Base-by-base conservation (phyloP, 1,284 basidiomycete species). In the Bjerkandera adusta region DNA sequence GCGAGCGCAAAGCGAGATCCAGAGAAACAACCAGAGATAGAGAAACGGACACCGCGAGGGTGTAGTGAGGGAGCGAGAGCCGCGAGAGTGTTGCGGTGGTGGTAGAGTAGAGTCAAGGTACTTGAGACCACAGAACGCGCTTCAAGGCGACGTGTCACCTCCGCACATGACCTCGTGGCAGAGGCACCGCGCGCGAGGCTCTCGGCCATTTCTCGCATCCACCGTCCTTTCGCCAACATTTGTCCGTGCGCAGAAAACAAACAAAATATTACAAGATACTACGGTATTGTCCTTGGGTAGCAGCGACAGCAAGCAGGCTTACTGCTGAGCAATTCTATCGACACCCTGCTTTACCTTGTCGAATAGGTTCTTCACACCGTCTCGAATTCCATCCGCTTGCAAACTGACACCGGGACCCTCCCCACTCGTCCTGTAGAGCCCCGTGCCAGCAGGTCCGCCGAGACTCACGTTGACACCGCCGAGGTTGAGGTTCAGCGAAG, bases 401-500 rank as follows among this genome's bases (percentile, higher is more conserved):
- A 95, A 40, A 46, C 58, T 63, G 29, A 64, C 78, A 11, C 81
- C 80, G 18, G 85, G 77, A 29, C 77, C 77, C 57, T 86, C 89
- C 10, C 77, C 80, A 55, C 80, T 83, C 30, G 81, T 80, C 55
- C 92, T 73, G 66, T 92, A 96, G 24, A 96, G 79, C 1, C 92
- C 92, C 0, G 86, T 81, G 7, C 85, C 87, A 25, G 76, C 80
- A 8, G 85, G 68, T 3, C 92, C 92, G n/a, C 92, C 93, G 4
- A 97, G 77, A 54, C 85, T 92, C 36, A 97, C 82, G 60, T 92
- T 93, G 49, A 97, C 89, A 0, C 89, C 89, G 5, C 92, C 94
- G 22, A 97, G 77, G 56, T 93, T 92, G 25, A 97, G 73, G 60
- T 92, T 94, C 53, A 97, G 64, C n/a, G 81, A 73, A 3, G 89